Evolutionary conservation across 208 protist genomes (phyloP).

Genomic region (Trypanosoma congolense): DNA sequence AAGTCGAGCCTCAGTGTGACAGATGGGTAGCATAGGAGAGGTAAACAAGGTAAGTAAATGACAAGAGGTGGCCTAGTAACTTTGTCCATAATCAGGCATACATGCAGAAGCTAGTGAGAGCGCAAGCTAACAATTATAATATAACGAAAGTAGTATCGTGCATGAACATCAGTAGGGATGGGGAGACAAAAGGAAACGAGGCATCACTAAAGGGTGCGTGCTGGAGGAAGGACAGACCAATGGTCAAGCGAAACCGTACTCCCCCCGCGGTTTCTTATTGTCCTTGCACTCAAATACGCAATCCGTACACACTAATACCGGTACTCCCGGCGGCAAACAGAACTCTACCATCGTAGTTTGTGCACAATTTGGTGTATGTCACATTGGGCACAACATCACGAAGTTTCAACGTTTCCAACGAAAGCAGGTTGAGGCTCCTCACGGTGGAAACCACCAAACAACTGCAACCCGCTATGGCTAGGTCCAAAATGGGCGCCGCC

Average conservation of each 20-base stretch:
- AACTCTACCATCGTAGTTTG: constrained; percentile 29
- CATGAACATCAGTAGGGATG: neutral
- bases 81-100: too few relatives aligned
- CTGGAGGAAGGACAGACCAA: neutral
- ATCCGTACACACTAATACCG: constrained; percentile 29
- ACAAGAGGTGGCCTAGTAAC: too few relatives aligned
- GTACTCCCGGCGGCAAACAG: constrained; percentile 33
- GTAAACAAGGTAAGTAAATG: too few relatives aligned
- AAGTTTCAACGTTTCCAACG: constrained; percentile 26
- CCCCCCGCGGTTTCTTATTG: constrained; percentile 7
- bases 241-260: too few relatives aligned
- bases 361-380: constrained; percentile 29
- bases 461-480: constrained; percentile 24
- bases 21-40: too few relatives aligned
- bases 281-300: too few relatives aligned
- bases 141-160: neutral
- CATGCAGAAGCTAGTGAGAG: too few relatives aligned
- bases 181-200: neutral
- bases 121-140: too few relatives aligned
- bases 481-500: constrained; percentile 42
- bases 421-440: constrained; percentile 51
- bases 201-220: neutral
- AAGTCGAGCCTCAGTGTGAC: too few relatives aligned
- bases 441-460: constrained; percentile 50
- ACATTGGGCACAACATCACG: constrained; percentile 41